Conservation (phyloP, 139 green algal species). For the Auxenochlorella pyrenoidosa region DNA sequence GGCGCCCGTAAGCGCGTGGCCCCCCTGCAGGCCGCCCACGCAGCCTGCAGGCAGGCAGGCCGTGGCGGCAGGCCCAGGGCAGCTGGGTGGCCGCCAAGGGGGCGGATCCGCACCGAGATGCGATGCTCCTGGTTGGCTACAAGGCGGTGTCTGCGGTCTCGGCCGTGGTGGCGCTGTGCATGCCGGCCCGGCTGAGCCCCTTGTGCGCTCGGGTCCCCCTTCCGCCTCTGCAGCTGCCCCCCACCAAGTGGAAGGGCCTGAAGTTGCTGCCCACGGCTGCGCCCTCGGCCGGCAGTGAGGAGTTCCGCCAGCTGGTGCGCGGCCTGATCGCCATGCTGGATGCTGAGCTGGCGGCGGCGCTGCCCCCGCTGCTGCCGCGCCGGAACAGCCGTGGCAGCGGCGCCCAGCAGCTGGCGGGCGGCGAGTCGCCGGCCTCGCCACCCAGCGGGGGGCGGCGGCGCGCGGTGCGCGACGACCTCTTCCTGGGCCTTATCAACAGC, state of each 20-base stretch:
- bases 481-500: slow-evolving; percentile 38
- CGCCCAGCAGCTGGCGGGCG: neutral
- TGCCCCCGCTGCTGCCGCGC: slow-evolving; percentile 26
- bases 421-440: neutral
- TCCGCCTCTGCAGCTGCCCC: slow-evolving; percentile 52
- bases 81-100: too few species aligned
- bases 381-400: neutral
- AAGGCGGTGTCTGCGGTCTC: too few species aligned
- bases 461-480: slow-evolving; percentile 36
- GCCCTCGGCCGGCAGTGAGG: neutral
- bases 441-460: neutral
- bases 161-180: too few species aligned
- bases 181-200: neutral
- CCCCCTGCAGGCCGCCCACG: neutral
- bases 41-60: too few species aligned
- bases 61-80: too few species aligned
- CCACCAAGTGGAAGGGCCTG: slow-evolving; percentile 39
- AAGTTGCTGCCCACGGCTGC: slow-evolving; percentile 52
- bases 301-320: slow-evolving; percentile 23
- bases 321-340: slow-evolving; percentile 47
- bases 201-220: neutral
- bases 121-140: too few species aligned
- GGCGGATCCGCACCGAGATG: too few species aligned
- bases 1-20: neutral
- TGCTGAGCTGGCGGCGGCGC: slow-evolving; percentile 30